These are phyloP conservation scores for Lachancea nothofagi DNA, from an alignment of 805 yeast species.

Conservation along the genomic window DNA sequence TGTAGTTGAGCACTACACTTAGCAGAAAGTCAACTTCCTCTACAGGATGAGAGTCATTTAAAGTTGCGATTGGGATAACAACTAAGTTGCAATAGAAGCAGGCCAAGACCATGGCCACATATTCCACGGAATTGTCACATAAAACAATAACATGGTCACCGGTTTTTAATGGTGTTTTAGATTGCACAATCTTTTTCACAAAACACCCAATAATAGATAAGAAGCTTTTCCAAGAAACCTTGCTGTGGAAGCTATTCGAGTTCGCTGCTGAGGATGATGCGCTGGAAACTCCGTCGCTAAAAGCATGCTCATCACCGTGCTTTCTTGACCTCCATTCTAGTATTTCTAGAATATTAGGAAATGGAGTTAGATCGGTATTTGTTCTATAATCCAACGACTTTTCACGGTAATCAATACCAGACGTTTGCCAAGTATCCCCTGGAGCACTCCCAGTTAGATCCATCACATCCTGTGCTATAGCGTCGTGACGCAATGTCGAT, in stretches of 20 bases:
- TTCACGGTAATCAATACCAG: slow-evolving; percentile 75
- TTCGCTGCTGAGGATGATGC: slow-evolving; percentile 21
- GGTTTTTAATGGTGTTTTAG: slow-evolving; percentile 53
- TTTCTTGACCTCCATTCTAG: slow-evolving; percentile 71
- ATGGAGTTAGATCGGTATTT: slow-evolving; percentile 67
- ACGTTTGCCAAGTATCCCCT: slow-evolving; percentile 48
- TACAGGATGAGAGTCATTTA: slow-evolving; percentile 57
- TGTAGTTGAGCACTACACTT: slow-evolving; percentile 62
- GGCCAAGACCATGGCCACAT: slow-evolving; percentile 74
- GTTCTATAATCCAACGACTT: slow-evolving; percentile 75
- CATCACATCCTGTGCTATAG: slow-evolving; percentile 42
- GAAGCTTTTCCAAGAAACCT: slow-evolving; percentile 73
- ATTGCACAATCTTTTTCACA: slow-evolving; percentile 60
- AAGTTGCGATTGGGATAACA: slow-evolving; percentile 67
- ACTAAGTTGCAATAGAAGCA: slow-evolving; percentile 68
- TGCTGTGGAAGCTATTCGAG: slow-evolving; percentile 44
- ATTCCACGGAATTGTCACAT: slow-evolving; percentile 86
- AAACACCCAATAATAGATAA: slow-evolving; percentile 73
- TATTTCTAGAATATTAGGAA: slow-evolving; percentile 63
- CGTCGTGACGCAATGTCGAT: slow-evolving; percentile 56
- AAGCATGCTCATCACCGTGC: slow-evolving; percentile 78
- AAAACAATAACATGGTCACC: slow-evolving; percentile 75
- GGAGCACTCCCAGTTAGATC: slow-evolving; percentile 7
- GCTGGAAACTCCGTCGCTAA: slow-evolving; percentile 37
- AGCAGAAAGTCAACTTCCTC: slow-evolving; percentile 71